phyloP scores from a whole-genome alignment of 1,284 basidiomycete genomes.

The Tetrapyrgos nigripes region DNA sequence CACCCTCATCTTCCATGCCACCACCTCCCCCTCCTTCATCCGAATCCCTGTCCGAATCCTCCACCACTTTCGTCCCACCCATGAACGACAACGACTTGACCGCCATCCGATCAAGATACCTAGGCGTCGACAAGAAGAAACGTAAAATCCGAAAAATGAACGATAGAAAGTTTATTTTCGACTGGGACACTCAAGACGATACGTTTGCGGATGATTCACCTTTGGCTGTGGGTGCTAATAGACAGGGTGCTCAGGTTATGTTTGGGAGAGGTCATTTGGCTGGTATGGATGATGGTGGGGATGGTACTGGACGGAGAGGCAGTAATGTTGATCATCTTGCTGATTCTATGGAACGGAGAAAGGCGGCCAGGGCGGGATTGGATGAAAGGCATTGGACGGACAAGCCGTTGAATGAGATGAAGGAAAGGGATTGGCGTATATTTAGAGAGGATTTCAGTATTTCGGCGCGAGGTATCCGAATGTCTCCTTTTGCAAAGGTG shows the following conservation, averaged over 20 bases:
- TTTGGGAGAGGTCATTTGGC: constrained; percentile 85
- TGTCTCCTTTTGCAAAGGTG: neutral
- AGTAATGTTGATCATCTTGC: constrained; percentile 62
- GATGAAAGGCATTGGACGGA: constrained; percentile 98
- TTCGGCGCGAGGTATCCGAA: constrained; percentile 75
- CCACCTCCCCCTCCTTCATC: constrained; percentile 51
- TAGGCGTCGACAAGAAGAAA: constrained; percentile 93
- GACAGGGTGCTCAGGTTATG: constrained; percentile 86
- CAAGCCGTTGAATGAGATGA: constrained; percentile 94
- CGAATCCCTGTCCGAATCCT: constrained; percentile 35
- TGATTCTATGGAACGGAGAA: constrained; percentile 82
- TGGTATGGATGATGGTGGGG: constrained; percentile 83
- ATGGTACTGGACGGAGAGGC: constrained; percentile 40
- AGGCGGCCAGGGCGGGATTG: constrained; percentile 81
- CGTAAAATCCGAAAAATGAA: constrained; percentile 92
- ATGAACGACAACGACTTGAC: constrained; percentile 79
- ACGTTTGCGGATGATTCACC: constrained; percentile 78
- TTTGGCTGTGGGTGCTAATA: constrained; percentile 63
- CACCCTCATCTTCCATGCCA: constrained; percentile 50
- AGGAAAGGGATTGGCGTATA: constrained; percentile 98
- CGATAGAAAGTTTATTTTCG: constrained; percentile 97
- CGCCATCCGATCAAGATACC: constrained; percentile 86
- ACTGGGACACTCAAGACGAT: constrained; percentile 96
- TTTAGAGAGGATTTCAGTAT: constrained; percentile 99
- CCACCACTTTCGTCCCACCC: constrained; percentile 60